These are phyloP conservation scores for Diaporthe longicolla DNA, from an alignment of 2,329 filamentous ascomycete genomes.

Conservation along the genomic window DNA sequence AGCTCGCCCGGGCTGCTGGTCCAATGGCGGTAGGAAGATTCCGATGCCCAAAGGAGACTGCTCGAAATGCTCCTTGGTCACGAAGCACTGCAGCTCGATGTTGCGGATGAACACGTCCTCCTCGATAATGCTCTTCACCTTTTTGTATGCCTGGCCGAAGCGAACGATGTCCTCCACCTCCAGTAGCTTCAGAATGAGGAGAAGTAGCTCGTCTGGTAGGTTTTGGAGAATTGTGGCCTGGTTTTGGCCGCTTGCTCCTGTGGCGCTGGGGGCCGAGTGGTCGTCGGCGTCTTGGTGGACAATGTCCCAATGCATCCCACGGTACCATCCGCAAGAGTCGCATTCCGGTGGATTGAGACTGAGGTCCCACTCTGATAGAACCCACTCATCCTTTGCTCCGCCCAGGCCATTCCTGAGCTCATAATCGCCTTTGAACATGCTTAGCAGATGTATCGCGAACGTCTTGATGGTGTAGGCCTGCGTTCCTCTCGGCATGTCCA, in stretches of 20 bases:
- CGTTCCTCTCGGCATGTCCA: accelerated
- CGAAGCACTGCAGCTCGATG: neutral
- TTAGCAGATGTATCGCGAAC: neutral
- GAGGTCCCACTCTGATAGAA: neutral
- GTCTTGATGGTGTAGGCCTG: neutral
- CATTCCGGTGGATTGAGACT: too few relatives aligned
- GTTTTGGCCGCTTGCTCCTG: too few relatives aligned
- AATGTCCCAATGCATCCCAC: too few relatives aligned
- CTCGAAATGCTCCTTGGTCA: neutral
- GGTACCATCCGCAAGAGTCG: too few relatives aligned
- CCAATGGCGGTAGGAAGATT: neutral
- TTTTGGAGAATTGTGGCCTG: too few relatives aligned
- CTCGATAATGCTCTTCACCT: neutral
- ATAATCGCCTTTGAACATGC: neutral
- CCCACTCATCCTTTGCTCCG: too few relatives aligned
- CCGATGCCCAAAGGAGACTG: neutral
- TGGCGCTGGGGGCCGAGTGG: neutral
- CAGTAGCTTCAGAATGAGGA: too few relatives aligned
- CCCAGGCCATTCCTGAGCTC: neutral
- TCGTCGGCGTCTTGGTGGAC: too few relatives aligned
- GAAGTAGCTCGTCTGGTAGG: too few relatives aligned
- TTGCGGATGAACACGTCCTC: neutral
- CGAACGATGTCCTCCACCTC: neutral
- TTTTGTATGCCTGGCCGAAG: neutral
- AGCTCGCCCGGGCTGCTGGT: too few relatives aligned